These are phyloP conservation scores for Epipyxis sp. DNA, from an alignment of 108 stramenopile genomes.

Conservation along the genomic window DNA sequence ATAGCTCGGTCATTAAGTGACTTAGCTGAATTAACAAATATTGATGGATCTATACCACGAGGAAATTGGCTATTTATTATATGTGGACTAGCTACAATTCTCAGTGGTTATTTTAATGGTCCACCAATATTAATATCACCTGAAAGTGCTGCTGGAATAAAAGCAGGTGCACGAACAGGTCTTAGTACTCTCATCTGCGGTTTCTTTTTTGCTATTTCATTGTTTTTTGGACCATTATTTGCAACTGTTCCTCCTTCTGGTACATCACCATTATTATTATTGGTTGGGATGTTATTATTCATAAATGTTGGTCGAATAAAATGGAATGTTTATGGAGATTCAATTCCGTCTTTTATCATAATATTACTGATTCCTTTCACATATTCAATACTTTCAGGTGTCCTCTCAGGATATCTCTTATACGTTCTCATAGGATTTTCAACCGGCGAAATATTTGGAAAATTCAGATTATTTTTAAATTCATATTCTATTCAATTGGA, in stretches of 20 bases:
- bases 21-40: background rate
- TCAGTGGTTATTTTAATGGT: conserved; percentile 6
- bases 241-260: background rate
- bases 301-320: conserved; percentile 7
- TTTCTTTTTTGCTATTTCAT: conserved; percentile 7
- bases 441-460: conserved; percentile 6
- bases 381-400: conserved; percentile 22
- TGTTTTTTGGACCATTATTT: conserved; percentile 19
- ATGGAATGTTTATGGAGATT: background rate
- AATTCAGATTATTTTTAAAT: too few relatives aligned
- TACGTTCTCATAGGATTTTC: background rate
- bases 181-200: conserved; percentile 23
- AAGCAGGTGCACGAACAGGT: conserved; percentile 33
- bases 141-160: conserved; percentile 22
- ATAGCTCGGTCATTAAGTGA: background rate
- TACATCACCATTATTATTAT: conserved; percentile 20
- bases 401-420: conserved; percentile 1
- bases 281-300: conserved; percentile 15
- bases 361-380: conserved; percentile 30
- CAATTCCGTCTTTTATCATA: conserved; percentile 14
- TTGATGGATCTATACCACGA: conserved; percentile 1
- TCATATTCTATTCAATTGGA: too few relatives aligned
- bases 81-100: conserved; percentile 24
- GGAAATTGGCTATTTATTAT: conserved; percentile 24
- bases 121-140: conserved; percentile 25